A percentile compares a stretch with the other conserved stretches of the same genome.
phyloP scores from a whole-genome alignment of 176 grass and related monocot genomes.

The Tillandsia fasciculata region DNA sequence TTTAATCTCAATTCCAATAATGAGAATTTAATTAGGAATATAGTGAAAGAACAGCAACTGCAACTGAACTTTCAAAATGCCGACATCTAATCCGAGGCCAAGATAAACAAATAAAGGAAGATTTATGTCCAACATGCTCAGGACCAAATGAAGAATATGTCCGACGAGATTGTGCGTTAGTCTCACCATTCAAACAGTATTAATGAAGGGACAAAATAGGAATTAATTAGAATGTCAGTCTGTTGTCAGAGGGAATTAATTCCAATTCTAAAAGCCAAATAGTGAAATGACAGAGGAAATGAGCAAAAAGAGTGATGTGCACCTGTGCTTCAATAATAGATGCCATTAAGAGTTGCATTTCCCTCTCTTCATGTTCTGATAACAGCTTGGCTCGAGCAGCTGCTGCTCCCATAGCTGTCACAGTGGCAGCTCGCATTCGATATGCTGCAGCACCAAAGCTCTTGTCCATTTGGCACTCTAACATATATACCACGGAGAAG shows the following conservation, averaged over 20 bases:
- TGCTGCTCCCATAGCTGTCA: constrained; percentile 68
- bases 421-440: constrained; percentile 69
- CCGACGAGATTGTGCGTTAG: too few species aligned
- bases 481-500: constrained; percentile 15
- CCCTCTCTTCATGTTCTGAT: constrained; percentile 80
- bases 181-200: neutral
- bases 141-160: too few species aligned
- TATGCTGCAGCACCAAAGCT: constrained; percentile 44
- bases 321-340: constrained; percentile 98
- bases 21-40: too few species aligned
- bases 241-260: neutral
- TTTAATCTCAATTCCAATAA: neutral
- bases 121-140: too few species aligned
- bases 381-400: constrained; percentile 88
- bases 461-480: constrained; percentile 24
- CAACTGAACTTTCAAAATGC: too few species aligned
- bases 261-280: neutral
- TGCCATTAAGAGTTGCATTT: constrained; percentile 90
- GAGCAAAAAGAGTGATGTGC: neutral
- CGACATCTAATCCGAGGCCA: too few species aligned
- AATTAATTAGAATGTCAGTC: neutral
- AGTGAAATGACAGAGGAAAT: neutral
- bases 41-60: too few species aligned
- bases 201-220: neutral
- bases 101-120: too few species aligned